Conservation (phyloP, 441 rosid genomes). For the Melastoma candidum region DNA sequence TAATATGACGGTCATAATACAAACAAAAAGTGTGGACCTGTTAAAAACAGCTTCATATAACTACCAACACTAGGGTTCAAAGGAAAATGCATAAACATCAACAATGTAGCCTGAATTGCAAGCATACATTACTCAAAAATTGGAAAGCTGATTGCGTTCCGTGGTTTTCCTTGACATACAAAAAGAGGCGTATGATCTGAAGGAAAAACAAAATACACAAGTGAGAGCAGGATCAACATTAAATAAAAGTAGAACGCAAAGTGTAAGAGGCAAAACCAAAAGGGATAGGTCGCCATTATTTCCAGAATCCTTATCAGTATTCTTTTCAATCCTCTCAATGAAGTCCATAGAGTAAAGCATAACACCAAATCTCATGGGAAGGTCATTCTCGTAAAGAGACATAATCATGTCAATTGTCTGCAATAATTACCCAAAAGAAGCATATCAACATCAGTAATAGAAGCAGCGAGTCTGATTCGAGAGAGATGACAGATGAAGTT, state of each 20-base stretch:
- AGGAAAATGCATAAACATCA: too few species aligned
- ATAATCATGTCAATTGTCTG: slow-evolving; percentile 77
- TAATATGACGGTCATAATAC: too few species aligned
- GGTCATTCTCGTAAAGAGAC: slow-evolving; percentile 70
- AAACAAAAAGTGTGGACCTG: too few species aligned
- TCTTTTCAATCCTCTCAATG: slow-evolving; percentile 52
- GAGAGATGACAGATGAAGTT: slow-evolving; percentile 4
- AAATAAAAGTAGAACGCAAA: slow-evolving; percentile 4
- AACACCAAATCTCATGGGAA: slow-evolving; percentile 93
- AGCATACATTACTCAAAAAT: slow-evolving; percentile 79
- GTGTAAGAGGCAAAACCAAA: slow-evolving; percentile 46
- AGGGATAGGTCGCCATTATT: slow-evolving; percentile 68
- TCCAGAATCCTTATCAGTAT: slow-evolving; percentile 28
- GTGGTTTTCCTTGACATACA: slow-evolving; percentile 76
- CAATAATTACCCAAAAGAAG: slow-evolving; percentile 24
- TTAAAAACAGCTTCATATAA: too few species aligned
- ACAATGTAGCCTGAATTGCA: background rate
- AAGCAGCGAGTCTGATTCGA: slow-evolving; percentile 12
- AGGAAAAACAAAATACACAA: slow-evolving; percentile 21
- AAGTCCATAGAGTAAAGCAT: slow-evolving; percentile 69
- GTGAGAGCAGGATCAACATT: slow-evolving; percentile 8
- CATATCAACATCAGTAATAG: slow-evolving; percentile 12
- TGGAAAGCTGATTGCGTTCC: slow-evolving; percentile 77
- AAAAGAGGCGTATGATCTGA: slow-evolving; percentile 80
- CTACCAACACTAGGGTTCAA: too few species aligned